Base-by-base conservation (phyloP, 106 monocot species). In the Amphibolis antarctica region DNA sequence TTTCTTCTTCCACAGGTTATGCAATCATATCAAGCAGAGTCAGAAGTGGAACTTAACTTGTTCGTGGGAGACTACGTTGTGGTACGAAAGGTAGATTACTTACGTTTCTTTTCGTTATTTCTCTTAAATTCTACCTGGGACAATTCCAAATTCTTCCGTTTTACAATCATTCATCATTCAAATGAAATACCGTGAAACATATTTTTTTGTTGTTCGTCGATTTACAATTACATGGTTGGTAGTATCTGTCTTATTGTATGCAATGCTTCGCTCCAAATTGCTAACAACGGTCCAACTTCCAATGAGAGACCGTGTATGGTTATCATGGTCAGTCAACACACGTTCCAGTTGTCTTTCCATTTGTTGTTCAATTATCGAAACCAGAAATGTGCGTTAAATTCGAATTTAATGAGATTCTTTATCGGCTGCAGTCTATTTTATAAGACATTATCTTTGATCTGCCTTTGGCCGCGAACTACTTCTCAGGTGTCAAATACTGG, bases 21-120 rank as follows among this genome's bases (percentile, higher is more conserved):
- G 46, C 79, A 84, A 53, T 80, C 88, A 63, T 92, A 65, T 76
- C 82, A 77, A 46, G 92, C 92, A 21, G 84, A 92, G 63, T 79
- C 81, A 46, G 84, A 88, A 65, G 84, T 78, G 46, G 92, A 92
- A 73, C 84, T 92, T 18, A 82, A 68, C 74, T 66, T 92, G 60
- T 67, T 75, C 19, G 53, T 78, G 23, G 92, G 92, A 46, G 92
- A 92, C 69, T 92, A 55, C 65, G 70, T 92, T 65, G 84, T 92
- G 28, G 82, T 92, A 29, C 76, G 92, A 36, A 84, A 92, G 87
- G 92, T 92, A 67, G 21, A 1, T 42, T 13, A 10, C n/a, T 19
- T 54, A 30, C 31, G 28, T 53, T 15, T 18, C 36, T 52, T 30
- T 3, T 42, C 51, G 29, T 47, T 25, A 6, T 5, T 46, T 46